Evolutionary conservation across 306 rosid genomes (phyloP).

Genomic region (Luffa aegyptiaca): DNA sequence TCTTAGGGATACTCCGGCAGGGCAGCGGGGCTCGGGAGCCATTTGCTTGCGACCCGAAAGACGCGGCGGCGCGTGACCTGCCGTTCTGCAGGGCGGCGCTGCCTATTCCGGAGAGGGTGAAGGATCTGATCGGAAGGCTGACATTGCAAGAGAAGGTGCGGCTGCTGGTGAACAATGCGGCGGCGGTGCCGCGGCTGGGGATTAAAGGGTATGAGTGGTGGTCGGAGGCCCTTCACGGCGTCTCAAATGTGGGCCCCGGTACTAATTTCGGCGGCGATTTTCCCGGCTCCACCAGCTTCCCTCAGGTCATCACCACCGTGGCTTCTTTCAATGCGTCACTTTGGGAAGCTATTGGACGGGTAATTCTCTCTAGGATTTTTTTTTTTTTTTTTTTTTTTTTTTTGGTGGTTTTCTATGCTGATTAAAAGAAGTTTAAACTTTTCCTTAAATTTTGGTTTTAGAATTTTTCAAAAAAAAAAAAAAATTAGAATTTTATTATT

Average conservation of each 20-base stretch:
- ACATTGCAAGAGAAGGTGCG: slow-evolving; percentile 64
- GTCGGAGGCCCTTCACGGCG: slow-evolving; percentile 98
- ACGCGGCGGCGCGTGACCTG: slow-evolving; percentile 20
- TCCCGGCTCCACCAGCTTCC: slow-evolving; percentile 82
- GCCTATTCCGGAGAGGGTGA: slow-evolving; percentile 45
- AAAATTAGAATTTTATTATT: too few species aligned
- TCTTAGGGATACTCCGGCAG: slow-evolving; percentile 3
- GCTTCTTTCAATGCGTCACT: slow-evolving; percentile 82
- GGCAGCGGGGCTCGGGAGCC: slow-evolving; percentile 31
- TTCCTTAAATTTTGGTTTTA: too few species aligned
- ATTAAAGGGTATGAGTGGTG: slow-evolving; percentile 87
- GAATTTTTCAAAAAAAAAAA: too few species aligned
- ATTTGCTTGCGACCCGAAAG: slow-evolving; percentile 64
- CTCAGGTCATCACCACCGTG: slow-evolving; percentile 92
- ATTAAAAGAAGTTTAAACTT: too few species aligned
- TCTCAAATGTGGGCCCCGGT: slow-evolving; percentile 85
- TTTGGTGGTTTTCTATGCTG: too few species aligned
- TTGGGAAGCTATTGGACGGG: slow-evolving; percentile 95
- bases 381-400: too few species aligned
- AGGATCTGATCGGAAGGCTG: slow-evolving; percentile 59
- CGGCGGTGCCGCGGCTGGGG: slow-evolving; percentile 60
- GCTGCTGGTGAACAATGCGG: slow-evolving; percentile 55
- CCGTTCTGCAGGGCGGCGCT: slow-evolving; percentile 37
- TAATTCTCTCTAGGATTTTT: slow-evolving; percentile 8
- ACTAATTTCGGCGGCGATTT: slow-evolving; percentile 46